A percentile compares a stretch with the other conserved stretches of the same genome.
Conservation (phyloP, 192 early-diverging fungal genomes). For the Coemansia sp. region DNA sequence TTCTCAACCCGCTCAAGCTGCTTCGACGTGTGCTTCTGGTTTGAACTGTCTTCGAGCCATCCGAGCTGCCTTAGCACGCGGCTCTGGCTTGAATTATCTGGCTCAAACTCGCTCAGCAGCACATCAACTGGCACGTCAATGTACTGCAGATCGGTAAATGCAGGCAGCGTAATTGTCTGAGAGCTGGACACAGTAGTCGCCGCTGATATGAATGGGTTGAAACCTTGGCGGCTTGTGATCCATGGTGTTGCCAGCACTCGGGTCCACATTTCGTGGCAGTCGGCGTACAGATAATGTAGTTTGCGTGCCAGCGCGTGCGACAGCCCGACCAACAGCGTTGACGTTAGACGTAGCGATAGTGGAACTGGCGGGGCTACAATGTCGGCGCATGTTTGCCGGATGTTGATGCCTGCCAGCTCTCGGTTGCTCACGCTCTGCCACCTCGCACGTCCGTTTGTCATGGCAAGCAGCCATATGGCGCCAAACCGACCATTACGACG, state of each 20-base stretch:
- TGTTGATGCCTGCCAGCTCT: slow-evolving; percentile 31
- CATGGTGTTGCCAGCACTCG: slow-evolving; percentile 31
- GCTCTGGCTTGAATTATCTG: neutral
- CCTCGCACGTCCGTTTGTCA: slow-evolving; percentile 8
- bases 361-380: slow-evolving; percentile 19
- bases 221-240: slow-evolving; percentile 19
- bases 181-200: slow-evolving; percentile 16
- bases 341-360: slow-evolving; percentile 33
- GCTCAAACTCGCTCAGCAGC: neutral
- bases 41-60: slow-evolving; percentile 10
- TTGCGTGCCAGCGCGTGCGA: slow-evolving; percentile 24
- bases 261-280: slow-evolving; percentile 24
- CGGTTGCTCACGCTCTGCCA: slow-evolving; percentile 19
- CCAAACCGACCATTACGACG: slow-evolving; percentile 32
- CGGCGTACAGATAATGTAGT: slow-evolving; percentile 12
- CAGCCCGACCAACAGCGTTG: slow-evolving; percentile 33
- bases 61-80: slow-evolving; percentile 11
- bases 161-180: slow-evolving; percentile 20
- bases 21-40: too few relatives aligned
- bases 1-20: too few relatives aligned
- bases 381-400: slow-evolving; percentile 28
- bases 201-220: slow-evolving; percentile 29
- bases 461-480: slow-evolving; percentile 38
- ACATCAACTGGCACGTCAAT: slow-evolving; percentile 1
- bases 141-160: neutral